Evolutionary conservation across 495 filamentous ascomycete genomes (phyloP), one percentile per base, ranked within the genome.

Genomic region (Elaphomyces granulatus): DNA sequence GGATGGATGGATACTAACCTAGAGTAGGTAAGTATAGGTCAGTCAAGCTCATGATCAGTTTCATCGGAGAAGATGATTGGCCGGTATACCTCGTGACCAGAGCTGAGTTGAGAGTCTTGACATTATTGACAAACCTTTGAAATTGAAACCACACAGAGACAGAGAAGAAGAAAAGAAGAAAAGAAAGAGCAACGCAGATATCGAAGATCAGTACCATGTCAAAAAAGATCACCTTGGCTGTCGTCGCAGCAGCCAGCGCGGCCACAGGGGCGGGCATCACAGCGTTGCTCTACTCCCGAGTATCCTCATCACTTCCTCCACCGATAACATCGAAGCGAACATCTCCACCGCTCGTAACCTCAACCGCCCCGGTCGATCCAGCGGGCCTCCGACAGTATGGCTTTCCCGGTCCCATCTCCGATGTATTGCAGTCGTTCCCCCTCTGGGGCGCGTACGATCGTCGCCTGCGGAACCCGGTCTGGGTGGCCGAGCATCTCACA

Each of bases 401-500:
- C 49, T 96, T 96, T 64, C 87, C 90, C 1, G 90, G 90, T 41
- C 92, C 90, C 21, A 60, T 88, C 20, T 70, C 76, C 49, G 90
- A 98, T 60, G 72, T 92, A 40, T 79, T 83, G 31, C 70, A 74
- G 28, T 74, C 82, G 10, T 56, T 71, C 2, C 78, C 83, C 17
- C 70, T 94, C 26, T 69, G 86, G 45, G 93, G 86, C 19, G 78
- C 81, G 50, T 98, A 77, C 67, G 87, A 98, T 59, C 83, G 90
- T 8, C 82, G 87, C 41, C 83, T 79, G 38, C 80, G 86, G 49
- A 98, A 96, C 55, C 90, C 90, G 2, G 60, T 78, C 54, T 98
- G 90, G 90, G 90, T 95, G 6, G 87, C 78, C 39, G 90, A 98
- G 64, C 90, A 98, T 68, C 94, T 98, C 60, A 98, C 90, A 0